Evolutionary conservation across 306 rosid species (phyloP), one percentile per base, ranked within the genome.

Genomic region (Morella rubra): DNA sequence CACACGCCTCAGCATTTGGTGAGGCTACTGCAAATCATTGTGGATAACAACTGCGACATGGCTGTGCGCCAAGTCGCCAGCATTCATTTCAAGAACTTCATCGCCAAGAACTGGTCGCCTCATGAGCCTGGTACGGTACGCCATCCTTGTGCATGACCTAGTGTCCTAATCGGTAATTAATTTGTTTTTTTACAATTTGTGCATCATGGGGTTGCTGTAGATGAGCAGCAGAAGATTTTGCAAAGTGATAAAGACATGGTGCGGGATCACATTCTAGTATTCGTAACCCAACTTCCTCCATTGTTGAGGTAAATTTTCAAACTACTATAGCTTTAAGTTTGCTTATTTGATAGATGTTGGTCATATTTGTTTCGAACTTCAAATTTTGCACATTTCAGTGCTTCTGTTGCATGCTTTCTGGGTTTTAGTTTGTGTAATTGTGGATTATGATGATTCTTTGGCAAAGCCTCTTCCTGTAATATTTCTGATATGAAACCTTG

Each of bases 21-120:
- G 81, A 92, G 97, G 79, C 62, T 96, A 82, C 72, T 96, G 82
- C 97, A 93, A 73, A 92, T 96, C 79, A 88, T 93, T 47, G 99
- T 96, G 65, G 99, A 93, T 81, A 85, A 80, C 73, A 91, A 84
- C 78, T 84, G 89, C 60, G 97, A 91, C 77, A 86, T 93, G 89
- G 91, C 89, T 12, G 99, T 96, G 24, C 88, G 99, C 56, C 99
- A 96, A 87, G 93, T 84, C 66, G 99, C 97, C 32, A 96, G 99
- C 77, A 96, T 96, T 81, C 99, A 96, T 82, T 96, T 96, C 77
- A 96, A 96, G 88, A 96, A 96, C 79, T 96, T 93, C 73, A 87
- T 91, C 76, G 98, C 89, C 0, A 96, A 93, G 81, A 83, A 96
- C 80, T 96, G 99, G 99, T 89, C 94, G 20, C 96, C 98, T 22